Conservation (phyloP, 495 filamentous ascomycete genomes). For the Neurospora discreta region DNA sequence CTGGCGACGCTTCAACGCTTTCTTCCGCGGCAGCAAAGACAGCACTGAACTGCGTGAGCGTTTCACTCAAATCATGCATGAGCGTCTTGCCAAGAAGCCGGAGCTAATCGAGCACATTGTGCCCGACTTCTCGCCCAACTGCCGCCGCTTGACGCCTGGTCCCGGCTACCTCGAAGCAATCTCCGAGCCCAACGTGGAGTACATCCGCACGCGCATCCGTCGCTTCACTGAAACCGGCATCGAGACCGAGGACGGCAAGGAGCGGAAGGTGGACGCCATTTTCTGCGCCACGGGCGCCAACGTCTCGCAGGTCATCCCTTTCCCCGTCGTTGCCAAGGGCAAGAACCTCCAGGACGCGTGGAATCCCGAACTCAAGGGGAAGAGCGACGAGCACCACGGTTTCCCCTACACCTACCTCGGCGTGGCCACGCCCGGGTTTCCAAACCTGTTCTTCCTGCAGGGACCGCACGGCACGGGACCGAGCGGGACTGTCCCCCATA, state of each 20-base stretch:
- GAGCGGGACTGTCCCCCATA: conserved; percentile 41
- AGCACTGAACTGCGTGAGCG: conserved; percentile 36
- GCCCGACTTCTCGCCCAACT: conserved; percentile 57
- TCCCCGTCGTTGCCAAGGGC: conserved; percentile 42
- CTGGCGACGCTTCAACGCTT: conserved; percentile 43
- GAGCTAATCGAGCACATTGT: conserved; percentile 44
- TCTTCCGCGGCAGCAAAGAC: conserved; percentile 43
- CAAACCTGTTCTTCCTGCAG: conserved; percentile 51
- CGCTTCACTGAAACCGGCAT: conserved; percentile 47
- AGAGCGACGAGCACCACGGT: conserved; percentile 35
- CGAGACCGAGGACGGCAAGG: conserved; percentile 39
- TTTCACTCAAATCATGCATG: conserved; percentile 41
- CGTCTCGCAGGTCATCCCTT: conserved; percentile 45
- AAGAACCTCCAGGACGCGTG: conserved; percentile 39
- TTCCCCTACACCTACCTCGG: conserved; percentile 58
- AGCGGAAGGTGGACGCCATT: conserved; percentile 44
- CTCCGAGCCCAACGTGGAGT: conserved; percentile 49
- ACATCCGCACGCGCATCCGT: conserved; percentile 46
- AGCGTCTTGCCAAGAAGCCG: conserved; percentile 41
- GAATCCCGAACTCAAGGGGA: conserved; percentile 9
- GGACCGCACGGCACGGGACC: conserved; percentile 46
- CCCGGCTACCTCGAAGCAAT: conserved; percentile 64
- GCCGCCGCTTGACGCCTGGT: conserved; percentile 59
- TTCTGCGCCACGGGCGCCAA: conserved; percentile 65
- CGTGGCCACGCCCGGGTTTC: conserved; percentile 49